phyloP scores from a whole-genome alignment of 768 basidiomycete species.

The Pisolithus albus region DNA sequence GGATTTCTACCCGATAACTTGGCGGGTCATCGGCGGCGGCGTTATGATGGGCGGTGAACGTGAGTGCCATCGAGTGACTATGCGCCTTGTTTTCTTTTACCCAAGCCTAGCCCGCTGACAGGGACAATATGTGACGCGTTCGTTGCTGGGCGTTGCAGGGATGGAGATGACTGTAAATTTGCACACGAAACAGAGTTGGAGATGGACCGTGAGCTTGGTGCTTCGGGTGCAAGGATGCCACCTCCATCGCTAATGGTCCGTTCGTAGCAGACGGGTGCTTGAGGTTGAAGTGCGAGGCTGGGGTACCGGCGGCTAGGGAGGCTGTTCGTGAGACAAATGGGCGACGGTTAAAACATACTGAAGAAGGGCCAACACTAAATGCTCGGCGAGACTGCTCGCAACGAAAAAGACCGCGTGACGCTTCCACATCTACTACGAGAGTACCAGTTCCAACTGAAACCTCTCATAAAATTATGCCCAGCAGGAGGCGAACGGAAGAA shows the following conservation, averaged over 20 bases:
- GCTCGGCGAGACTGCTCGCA: background rate
- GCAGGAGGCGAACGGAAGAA: too few species aligned
- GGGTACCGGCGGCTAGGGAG: background rate
- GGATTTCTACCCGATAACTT: slow-evolving; percentile 58
- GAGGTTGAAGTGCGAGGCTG: slow-evolving; percentile 5
- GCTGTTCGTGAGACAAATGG: background rate
- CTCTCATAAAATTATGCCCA: too few species aligned
- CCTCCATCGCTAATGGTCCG: background rate
- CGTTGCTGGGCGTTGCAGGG: slow-evolving; percentile 16
- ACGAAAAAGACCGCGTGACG: background rate
- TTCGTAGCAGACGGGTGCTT: slow-evolving; percentile 14
- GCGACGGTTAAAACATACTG: background rate
- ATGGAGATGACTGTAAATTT: slow-evolving; percentile 23
- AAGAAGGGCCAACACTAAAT: background rate
- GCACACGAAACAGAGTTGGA: slow-evolving; percentile 23
- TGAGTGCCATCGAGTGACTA: slow-evolving; percentile 8
- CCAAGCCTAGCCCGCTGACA: slow-evolving; percentile 3
- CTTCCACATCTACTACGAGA: background rate
- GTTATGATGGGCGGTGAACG: slow-evolving; percentile 51
- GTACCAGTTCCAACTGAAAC: too few species aligned
- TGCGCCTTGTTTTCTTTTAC: background rate
- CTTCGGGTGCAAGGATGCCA: background rate
- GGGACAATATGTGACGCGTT: slow-evolving; percentile 23
- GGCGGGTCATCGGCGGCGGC: slow-evolving; percentile 75
- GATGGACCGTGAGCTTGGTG: slow-evolving; percentile 15